Base-by-base conservation (phyloP, 177 flowering plant genomes). In the Vitis hybrid region DNA sequence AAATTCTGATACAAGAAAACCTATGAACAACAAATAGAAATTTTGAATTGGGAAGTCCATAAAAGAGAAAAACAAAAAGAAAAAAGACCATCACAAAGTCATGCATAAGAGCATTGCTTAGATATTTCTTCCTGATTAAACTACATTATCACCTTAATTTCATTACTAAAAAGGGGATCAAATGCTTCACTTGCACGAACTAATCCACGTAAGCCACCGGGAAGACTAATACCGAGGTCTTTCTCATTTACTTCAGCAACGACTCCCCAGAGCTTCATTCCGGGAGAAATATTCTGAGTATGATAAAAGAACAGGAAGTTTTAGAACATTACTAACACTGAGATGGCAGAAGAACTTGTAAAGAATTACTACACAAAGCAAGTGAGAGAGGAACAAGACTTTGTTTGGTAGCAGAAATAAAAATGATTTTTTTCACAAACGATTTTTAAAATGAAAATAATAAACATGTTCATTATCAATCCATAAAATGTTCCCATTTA, bases 181-280 rank as follows among this genome's bases (percentile, higher is more conserved):
- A 88, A 69, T 49, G 97, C 97, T 68, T 96, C 99, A 57, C 66
- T 53, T 4, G 87, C 88, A 58, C 89, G 90, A 73, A 90, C 97
- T 73, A 92, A 77, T 47, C 99, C 98, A 66, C 98, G 93, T 66
- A 96, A 73, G 17, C 99, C 98, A 10, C 99, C 97, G 13, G 99
- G 99, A 59, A 96, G 88, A 76, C 89, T 79, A 67, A 96, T 67
- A 15, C 84, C 92, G 53, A 96, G 82, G 76, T 96, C 99, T 75
- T 90, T 94, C 67, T 85, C 87, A 74, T 92, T 90, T 19, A 96
- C 91, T 86, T 96, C 99, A 61, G 85, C 65, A 74, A 96, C 70
- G 49, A 92, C 89, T 62, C 98, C 99, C 97, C 88, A 92, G 15
- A 94, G 87, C 82, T 91, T 94, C 97, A 96, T 92, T 76, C 98